Evolutionary conservation across 2,329 filamentous ascomycete species (phyloP), one percentile per base, ranked within the genome.

Genomic region (Fusarium albosuccineum): DNA sequence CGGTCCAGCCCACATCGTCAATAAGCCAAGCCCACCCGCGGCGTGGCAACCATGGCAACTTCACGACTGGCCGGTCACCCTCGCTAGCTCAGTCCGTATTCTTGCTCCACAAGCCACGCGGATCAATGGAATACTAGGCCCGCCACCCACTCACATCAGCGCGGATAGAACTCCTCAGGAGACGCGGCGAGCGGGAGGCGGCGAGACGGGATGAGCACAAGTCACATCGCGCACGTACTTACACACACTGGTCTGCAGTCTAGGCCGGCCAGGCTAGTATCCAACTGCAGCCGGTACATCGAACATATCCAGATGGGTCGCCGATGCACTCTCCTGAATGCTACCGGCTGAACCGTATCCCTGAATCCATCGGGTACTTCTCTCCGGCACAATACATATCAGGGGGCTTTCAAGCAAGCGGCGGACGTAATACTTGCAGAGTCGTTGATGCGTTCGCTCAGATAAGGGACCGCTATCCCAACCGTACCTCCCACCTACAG

Each of bases 21-120:
- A 58, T 29, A 40, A 60, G 45, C 68, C 67, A 60, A 67, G 41
- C 6, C 60, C 56, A 58, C 55, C 37, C 42, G 22, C 27, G 45
- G 59, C 62, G 52, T 71, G 62, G 58, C 60, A 66, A 51, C 57
- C 60, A 57, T 62, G 58, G 46, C 55, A 69, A 63, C 56, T 57
- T 60, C 58, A 29, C 65, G 61, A 54, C 39, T 56, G 55, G 54
- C 54, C 62, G 17, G 55, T 58, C 59, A n/a, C 45, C 60, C 27
- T 45, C 45, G 34, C 68, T 70, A 69, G 58, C 61, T 56, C 58
- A 57, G 66, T 62, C 62, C 56, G 56, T 63, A 49, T 30, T 33
- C 50, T 14, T 66, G 51, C 65, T 74, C 71, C 71, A 73, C 71
- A 74, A 71, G 71, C 71, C 71, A 73, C 71, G 70, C 68, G 71